These are phyloP conservation scores for Lenwebbia sp. DNA, from an alignment of 345 rosid genomes.

Conservation along the genomic window DNA sequence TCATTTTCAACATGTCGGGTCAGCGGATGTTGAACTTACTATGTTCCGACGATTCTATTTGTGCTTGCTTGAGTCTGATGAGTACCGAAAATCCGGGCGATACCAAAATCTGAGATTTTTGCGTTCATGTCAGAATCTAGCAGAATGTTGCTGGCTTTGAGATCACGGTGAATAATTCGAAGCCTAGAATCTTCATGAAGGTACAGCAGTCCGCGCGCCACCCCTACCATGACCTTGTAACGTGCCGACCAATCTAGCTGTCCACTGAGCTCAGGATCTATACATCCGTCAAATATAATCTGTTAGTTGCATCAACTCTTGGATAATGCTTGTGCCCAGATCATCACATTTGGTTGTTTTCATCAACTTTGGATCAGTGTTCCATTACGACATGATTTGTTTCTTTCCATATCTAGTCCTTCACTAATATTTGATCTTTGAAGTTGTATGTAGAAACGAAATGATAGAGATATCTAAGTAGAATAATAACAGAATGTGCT, in stretches of 20 bases:
- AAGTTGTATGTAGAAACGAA: too few relatives aligned
- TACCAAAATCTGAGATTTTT: slow-evolving; percentile 65
- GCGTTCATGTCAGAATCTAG: slow-evolving; percentile 52
- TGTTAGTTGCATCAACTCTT: too few relatives aligned
- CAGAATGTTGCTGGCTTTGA: slow-evolving; percentile 47
- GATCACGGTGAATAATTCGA: slow-evolving; percentile 57
- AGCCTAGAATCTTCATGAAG: slow-evolving; percentile 46
- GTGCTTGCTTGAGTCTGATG: slow-evolving; percentile 28
- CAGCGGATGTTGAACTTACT: slow-evolving; percentile 20
- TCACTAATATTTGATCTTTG: too few relatives aligned
- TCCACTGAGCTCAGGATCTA: too few relatives aligned
- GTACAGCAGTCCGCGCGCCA: slow-evolving; percentile 18
- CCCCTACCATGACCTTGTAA: slow-evolving; percentile 18
- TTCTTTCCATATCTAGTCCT: too few relatives aligned
- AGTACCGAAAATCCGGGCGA: slow-evolving; percentile 39
- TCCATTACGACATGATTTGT: too few relatives aligned
- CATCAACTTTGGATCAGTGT: too few relatives aligned
- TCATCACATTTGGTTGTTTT: too few relatives aligned
- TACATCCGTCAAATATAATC: too few relatives aligned
- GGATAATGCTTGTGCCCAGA: too few relatives aligned
- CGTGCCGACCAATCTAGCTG: slow-evolving; percentile 38
- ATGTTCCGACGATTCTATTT: slow-evolving; percentile 40
- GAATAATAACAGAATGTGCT: too few relatives aligned
- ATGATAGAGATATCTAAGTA: too few relatives aligned
- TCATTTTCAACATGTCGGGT: background rate